phyloP scores from a whole-genome alignment of 306 rosid species.

The Erythrophleum fordii region DNA sequence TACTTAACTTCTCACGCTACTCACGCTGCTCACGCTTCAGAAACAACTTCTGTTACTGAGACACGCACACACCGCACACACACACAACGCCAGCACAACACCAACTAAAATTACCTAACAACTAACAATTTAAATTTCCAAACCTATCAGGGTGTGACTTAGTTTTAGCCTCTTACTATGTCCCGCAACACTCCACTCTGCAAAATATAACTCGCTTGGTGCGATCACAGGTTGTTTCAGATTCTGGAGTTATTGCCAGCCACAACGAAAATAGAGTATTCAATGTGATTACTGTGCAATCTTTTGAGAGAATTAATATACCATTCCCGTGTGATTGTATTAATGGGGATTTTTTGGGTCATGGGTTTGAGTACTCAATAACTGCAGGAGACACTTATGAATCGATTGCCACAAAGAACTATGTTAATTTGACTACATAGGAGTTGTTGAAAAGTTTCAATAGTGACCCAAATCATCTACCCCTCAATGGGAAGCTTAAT shows the following conservation, averaged over 20 bases:
- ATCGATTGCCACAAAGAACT: neutral
- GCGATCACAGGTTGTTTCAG: neutral
- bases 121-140: no score
- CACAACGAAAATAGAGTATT: neutral
- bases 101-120: no score
- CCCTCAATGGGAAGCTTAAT: neutral
- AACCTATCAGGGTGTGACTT: no score
- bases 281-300: neutral
- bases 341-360: neutral
- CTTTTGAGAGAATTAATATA: neutral
- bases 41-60: no score
- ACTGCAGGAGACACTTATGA: neutral
- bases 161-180: neutral
- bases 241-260: neutral
- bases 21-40: no score
- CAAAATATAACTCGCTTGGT: neutral
- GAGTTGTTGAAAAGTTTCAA: neutral
- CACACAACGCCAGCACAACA: no score
- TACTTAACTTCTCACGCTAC: no score
- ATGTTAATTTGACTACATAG: neutral
- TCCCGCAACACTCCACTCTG: neutral
- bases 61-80: no score
- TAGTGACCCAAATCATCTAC: neutral
- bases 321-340: slow-evolving; percentile 9
- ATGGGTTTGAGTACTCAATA: slow-evolving; percentile 3